phyloP scores from a whole-genome alignment of 2,329 filamentous ascomycete genomes.

The Diplocarpon rosae region DNA sequence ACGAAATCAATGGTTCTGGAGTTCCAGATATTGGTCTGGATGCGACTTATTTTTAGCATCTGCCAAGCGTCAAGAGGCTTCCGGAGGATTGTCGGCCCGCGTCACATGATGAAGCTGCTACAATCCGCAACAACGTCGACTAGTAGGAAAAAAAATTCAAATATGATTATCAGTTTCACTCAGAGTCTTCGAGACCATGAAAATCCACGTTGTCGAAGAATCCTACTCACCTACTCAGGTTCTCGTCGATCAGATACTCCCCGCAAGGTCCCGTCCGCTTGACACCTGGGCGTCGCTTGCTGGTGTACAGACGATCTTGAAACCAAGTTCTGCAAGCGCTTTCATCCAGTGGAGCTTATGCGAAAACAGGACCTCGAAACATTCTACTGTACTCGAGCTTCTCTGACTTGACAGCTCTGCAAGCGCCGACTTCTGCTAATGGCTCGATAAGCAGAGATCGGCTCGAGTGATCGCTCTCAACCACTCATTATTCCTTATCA shows the following conservation, averaged over 20 bases:
- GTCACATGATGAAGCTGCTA: neutral
- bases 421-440: slow-evolving; percentile 11
- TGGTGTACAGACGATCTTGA: slow-evolving; percentile 13
- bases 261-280: too few species aligned
- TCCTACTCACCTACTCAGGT: too few species aligned
- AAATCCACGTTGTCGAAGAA: too few species aligned
- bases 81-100: neutral
- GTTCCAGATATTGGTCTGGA: too few species aligned
- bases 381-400: slow-evolving; percentile 8
- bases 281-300: too few species aligned
- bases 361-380: slow-evolving; percentile 16
- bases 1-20: too few species aligned
- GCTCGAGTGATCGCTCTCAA: slow-evolving; percentile 11
- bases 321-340: slow-evolving; percentile 13
- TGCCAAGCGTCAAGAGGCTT: neutral
- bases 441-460: slow-evolving; percentile 13
- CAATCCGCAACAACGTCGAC: neutral
- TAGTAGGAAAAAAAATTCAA: too few species aligned
- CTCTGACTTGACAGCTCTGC: slow-evolving; percentile 12
- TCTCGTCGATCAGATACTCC: neutral
- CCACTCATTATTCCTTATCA: slow-evolving; percentile 8
- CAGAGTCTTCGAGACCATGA: too few species aligned
- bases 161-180: too few species aligned
- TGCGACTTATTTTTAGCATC: slow-evolving; percentile 5
- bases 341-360: slow-evolving; percentile 18